A percentile compares a stretch with the other conserved stretches of the same genome.
These are phyloP conservation scores for Backusella liffmaniae DNA, from an alignment of 192 early-diverging fungal species.

Conservation along the genomic window DNA sequence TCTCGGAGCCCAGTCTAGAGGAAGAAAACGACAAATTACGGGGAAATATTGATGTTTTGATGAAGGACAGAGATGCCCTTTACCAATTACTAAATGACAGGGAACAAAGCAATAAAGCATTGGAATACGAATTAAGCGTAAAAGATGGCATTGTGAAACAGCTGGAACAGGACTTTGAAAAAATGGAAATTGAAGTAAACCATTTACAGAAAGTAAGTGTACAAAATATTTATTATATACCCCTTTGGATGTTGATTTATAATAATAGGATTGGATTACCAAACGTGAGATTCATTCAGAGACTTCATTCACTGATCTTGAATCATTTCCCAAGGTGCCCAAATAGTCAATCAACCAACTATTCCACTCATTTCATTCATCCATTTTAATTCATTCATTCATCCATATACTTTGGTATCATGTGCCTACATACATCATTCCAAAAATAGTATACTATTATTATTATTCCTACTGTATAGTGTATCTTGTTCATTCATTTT, in stretches of 20 bases:
- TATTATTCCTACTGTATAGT: too few species aligned
- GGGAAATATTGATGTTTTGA: constrained; percentile 13
- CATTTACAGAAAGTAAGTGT: constrained; percentile 31
- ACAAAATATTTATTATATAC: not conserved
- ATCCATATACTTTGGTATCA: not conserved
- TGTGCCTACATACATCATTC: not conserved
- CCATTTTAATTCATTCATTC: too few species aligned
- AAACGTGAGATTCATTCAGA: constrained; percentile 12
- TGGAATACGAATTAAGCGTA: constrained; percentile 34
- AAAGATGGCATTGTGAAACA: constrained; percentile 40
- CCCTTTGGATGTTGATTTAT: not conserved
- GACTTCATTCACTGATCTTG: constrained; percentile 18
- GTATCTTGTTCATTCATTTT: too few species aligned
- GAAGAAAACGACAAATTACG: constrained; percentile 26
- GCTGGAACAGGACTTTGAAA: constrained; percentile 38
- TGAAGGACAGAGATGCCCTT: constrained; percentile 25
- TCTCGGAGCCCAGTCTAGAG: constrained; percentile 15
- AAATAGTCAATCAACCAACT: not conserved
- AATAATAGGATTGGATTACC: constrained; percentile 7
- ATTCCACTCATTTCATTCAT: too few species aligned
- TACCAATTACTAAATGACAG: constrained; percentile 29
- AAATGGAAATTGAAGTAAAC: constrained; percentile 29
- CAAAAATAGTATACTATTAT: not conserved
- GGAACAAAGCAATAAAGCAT: constrained; percentile 29
- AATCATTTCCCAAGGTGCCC: constrained; percentile 18